Evolutionary conservation across 441 rosid species (phyloP).

Genomic region (Metrosideros polymorpha): DNA sequence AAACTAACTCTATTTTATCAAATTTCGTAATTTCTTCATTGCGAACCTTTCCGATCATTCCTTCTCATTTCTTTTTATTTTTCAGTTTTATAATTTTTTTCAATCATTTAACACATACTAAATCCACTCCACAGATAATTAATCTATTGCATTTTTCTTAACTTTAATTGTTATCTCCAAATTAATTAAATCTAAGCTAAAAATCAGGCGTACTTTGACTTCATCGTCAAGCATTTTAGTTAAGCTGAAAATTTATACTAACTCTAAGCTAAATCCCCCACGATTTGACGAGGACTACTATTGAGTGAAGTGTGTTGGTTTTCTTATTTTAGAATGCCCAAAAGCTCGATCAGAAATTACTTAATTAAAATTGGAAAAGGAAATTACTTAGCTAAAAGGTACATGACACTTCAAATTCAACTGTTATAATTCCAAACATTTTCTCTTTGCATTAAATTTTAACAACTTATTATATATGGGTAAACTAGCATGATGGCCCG

Average conservation of each 20-base stretch:
- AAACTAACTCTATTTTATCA: not conserved
- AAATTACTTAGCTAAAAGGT: not conserved
- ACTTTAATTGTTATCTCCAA: not conserved
- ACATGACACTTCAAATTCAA: not conserved
- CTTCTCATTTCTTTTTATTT: not conserved
- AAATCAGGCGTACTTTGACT: not conserved
- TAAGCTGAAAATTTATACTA: not conserved
- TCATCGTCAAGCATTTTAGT: not conserved
- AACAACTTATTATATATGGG: fast-evolving
- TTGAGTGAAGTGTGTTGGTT: not conserved
- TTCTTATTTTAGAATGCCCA: not conserved
- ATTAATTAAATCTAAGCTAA: not conserved
- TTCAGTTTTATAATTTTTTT: not conserved
- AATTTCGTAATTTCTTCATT: not conserved
- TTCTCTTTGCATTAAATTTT: not conserved
- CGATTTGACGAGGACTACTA: not conserved
- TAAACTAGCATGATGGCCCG: not conserved
- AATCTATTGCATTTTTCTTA: not conserved
- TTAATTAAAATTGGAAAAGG: not conserved
- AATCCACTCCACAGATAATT: not conserved
- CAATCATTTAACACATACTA: not conserved
- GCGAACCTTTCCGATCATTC: not conserved
- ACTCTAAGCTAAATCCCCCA: not conserved
- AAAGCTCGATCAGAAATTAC: not conserved
- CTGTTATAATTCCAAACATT: not conserved